Base-by-base conservation (phyloP, 73 alveolate genomes). In the Tetrahymena elliotti region DNA sequence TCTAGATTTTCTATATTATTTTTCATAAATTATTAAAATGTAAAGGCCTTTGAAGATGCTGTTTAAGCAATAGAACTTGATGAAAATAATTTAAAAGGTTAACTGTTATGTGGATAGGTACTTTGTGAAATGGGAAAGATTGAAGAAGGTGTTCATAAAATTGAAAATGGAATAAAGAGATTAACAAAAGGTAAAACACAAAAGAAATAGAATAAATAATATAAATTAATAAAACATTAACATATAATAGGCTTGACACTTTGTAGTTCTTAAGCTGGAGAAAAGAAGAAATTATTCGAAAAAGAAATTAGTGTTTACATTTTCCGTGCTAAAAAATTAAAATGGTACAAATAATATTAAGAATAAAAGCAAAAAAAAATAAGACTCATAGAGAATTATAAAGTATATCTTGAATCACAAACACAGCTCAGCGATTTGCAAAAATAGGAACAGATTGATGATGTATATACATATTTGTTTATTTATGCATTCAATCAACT, bases 231-330 rank as follows among this genome's bases (percentile, higher is more conserved):
- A n/a, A 8, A 7, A 4, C 33, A 15, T 9, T 52, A 52, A 52
- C 5, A 52, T 6, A 68, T n/a, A 7, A 93, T 95, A 84, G 98
- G 97, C 13, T 54, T 96, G 93, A 53, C 93, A 41, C 47, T 96
- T 96, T 96, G 98, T 94, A 92, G 39, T 35, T 4, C 88, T 18
- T 68, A 68, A 68, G 88, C 88, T 27, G 93, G 93, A 52, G 83
- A 95, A 40, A 93, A 95, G n/a, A 84, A 96, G 94, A 40, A 96
- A 53, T 52, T 84, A 33, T 96, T 96, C 36, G 98, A 96, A 83
- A 83, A 93, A 35, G 97, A 95, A 40, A 96, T 96, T 52, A 35
- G 94, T 54, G 83, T 18, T 27, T 35, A 33, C 22, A 54, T 96
- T 11, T 52, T 38, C 92, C 95, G 94, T 53, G 98, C 97, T n/a